Conservation (phyloP, 163 green algal genomes). For the Chlorella variabilis region DNA sequence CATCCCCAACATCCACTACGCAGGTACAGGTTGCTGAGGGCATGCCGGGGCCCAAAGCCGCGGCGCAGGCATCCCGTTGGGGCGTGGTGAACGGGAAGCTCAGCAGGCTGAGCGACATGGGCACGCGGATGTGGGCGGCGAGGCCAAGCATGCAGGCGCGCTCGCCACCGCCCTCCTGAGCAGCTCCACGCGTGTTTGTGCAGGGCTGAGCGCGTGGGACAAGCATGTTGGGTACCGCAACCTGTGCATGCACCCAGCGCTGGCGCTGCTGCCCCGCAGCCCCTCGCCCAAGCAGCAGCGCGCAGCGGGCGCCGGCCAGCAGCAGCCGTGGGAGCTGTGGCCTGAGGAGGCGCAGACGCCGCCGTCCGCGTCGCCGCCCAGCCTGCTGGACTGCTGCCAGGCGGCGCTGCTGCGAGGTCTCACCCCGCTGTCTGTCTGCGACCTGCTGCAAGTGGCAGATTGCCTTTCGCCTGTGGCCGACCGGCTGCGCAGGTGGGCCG, state of each 20-base stretch:
- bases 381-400: conserved; percentile 46
- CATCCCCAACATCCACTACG: conserved; percentile 41
- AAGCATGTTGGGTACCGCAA: conserved; percentile 85
- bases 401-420: conserved; percentile 15
- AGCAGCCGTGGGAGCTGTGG: neutral
- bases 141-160: too few relatives aligned
- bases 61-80: too few relatives aligned
- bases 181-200: neutral
- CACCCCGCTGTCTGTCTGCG: conserved; percentile 49
- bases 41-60: too few relatives aligned
- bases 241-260: conserved; percentile 57
- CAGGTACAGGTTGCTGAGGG: conserved; percentile 8
- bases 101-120: too few relatives aligned
- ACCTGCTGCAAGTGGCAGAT: conserved; percentile 65
- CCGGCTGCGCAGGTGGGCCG: conserved; percentile 38
- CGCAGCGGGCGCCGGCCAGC: neutral
- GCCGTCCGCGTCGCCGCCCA: neutral
- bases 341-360: neutral
- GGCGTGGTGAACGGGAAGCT: too few relatives aligned
- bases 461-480: conserved; percentile 60
- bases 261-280: conserved; percentile 26
- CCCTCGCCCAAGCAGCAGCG: conserved; percentile 13
- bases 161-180: too few relatives aligned
- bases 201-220: conserved; percentile 90
- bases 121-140: too few relatives aligned